These are phyloP conservation scores for Diplodia mutila DNA, from an alignment of 2,329 filamentous ascomycete genomes.

Conservation along the genomic window DNA sequence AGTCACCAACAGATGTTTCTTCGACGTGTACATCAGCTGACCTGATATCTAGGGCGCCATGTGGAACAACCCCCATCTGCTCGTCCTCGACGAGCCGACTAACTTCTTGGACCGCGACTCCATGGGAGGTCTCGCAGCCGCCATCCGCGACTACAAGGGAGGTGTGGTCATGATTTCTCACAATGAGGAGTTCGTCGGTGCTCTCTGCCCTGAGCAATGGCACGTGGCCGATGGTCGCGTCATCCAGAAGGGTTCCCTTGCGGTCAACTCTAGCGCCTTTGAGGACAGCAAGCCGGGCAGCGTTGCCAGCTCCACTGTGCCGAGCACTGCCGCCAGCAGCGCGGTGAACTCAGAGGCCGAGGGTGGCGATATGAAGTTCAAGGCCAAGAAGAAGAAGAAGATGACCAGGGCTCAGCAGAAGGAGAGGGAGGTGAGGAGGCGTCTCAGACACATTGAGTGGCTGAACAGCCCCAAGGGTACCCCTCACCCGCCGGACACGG, in stretches of 20 bases:
- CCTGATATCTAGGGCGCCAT: constrained; percentile 1
- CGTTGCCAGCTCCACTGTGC: constrained; percentile 52
- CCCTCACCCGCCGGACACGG: constrained; percentile 45
- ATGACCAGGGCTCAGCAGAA: constrained; percentile 95
- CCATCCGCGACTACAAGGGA: constrained; percentile 96
- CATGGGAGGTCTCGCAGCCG: constrained; percentile 92
- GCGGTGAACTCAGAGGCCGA: constrained; percentile 83
- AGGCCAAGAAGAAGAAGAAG: constrained; percentile 96
- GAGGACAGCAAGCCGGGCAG: constrained; percentile 75
- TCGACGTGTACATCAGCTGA: constrained; percentile 71
- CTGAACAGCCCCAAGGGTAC: constrained; percentile 70
- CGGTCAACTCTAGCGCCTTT: constrained; percentile 79
- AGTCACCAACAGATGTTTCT: constrained; percentile 24
- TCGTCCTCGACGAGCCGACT: constrained; percentile 97
- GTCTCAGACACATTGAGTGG: constrained; percentile 79
- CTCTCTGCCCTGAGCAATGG: constrained; percentile 95
- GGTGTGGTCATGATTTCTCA: constrained; percentile 99
- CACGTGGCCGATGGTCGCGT: constrained; percentile 88
- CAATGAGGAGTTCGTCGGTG: constrained; percentile 98
- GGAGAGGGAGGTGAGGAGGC: constrained; percentile 84
- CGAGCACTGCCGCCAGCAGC: constrained; percentile 47
- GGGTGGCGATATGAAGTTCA: constrained; percentile 82
- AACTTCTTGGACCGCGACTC: constrained; percentile 99
- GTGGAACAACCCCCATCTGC: constrained; percentile 98
- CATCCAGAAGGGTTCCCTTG: constrained; percentile 77